Evolutionary conservation across 805 yeast species (phyloP).

Genomic region (Tetrapisispora phaffii): DNA sequence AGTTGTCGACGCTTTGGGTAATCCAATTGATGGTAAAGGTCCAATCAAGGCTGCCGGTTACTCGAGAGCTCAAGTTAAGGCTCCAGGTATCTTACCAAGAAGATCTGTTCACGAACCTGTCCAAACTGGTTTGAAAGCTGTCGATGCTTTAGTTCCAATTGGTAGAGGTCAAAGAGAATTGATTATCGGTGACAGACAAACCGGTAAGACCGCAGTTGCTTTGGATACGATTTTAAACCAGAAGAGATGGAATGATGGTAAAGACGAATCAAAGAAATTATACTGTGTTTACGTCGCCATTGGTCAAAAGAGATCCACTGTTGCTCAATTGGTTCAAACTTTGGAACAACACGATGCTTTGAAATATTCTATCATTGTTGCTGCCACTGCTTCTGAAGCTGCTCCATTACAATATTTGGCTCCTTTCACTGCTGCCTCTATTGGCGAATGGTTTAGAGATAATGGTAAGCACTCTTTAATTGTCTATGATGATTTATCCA

Average conservation of each 20-base stretch:
- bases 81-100: conserved; percentile 99
- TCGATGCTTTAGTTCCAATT: conserved; percentile 97
- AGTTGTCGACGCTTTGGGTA: conserved; percentile 98
- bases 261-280: conserved; percentile 93
- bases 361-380: conserved; percentile 95
- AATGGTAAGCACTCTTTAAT: conserved; percentile 96
- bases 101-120: conserved; percentile 97
- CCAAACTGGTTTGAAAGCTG: conserved; percentile 99
- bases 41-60: conserved; percentile 79
- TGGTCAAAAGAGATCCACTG: conserved; percentile 99
- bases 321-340: conserved; percentile 98
- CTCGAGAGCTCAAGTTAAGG: conserved; percentile 97
- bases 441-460: conserved; percentile 99
- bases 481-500: conserved; percentile 95
- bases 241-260: conserved; percentile 95
- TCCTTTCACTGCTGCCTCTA: conserved; percentile 99
- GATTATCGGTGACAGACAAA: conserved; percentile 99
- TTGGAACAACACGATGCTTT: conserved; percentile 96
- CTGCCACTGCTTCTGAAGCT: conserved; percentile 99
- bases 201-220: conserved; percentile 99
- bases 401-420: conserved; percentile 99
- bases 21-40: conserved; percentile 99
- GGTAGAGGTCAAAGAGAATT: conserved; percentile 99
- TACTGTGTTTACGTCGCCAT: conserved; percentile 99
- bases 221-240: conserved; percentile 97